Evolutionary conservation across 192 early-diverging fungal genomes (phyloP).

Genomic region (Coemansia furcata): DNA sequence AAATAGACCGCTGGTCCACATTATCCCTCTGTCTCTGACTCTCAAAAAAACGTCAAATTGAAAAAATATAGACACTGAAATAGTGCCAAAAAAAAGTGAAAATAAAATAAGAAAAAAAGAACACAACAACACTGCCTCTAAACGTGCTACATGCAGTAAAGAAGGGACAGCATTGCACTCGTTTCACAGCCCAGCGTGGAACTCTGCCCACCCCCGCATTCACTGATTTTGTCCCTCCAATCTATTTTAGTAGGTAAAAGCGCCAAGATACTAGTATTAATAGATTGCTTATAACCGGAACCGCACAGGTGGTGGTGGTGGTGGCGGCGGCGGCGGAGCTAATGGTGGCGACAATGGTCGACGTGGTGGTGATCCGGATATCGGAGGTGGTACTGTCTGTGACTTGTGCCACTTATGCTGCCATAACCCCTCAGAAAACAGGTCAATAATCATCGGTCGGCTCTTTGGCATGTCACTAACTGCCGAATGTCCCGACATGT

Average conservation of each 20-base stretch:
- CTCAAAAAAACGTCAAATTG: background rate
- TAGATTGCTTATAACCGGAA: background rate
- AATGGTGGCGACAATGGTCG: background rate
- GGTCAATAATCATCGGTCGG: slow-evolving; percentile 37
- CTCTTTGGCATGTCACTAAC: slow-evolving; percentile 18
- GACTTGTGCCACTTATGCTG: background rate
- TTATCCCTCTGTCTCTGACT: background rate
- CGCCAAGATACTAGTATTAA: background rate
- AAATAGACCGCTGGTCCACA: slow-evolving; percentile 9
- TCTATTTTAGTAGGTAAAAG: background rate
- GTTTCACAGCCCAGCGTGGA: background rate
- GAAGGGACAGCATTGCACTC: slow-evolving; percentile 1
- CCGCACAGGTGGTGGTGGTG: background rate
- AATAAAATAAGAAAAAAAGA: background rate
- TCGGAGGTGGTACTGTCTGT: background rate
- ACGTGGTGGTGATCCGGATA: background rate
- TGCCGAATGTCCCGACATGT: background rate
- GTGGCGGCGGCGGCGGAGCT: background rate
- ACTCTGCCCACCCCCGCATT: background rate
- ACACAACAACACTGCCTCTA: background rate
- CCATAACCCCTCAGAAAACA: slow-evolving; percentile 45
- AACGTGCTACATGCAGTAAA: background rate
- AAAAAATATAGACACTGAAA: background rate
- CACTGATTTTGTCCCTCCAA: too few species aligned
- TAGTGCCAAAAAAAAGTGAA: background rate